Percentiles rank a stretch among this genome's conserved stretches.
Evolutionary conservation across 495 filamentous ascomycete species (phyloP).

Genomic region (Annulohypoxylon nitens): DNA sequence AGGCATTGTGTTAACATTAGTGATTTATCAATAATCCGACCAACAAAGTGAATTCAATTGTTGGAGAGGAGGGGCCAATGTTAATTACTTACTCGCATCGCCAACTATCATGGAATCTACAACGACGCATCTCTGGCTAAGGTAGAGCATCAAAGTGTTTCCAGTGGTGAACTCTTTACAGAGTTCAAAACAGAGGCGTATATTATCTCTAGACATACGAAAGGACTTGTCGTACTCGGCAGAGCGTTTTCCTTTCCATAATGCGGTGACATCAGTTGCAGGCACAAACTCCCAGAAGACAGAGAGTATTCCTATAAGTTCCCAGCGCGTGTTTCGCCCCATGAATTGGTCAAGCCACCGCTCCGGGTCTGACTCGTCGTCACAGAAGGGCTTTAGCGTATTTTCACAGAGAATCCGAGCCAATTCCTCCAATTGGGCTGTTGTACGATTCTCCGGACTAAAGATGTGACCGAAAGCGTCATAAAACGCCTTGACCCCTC

Average conservation of each 20-base stretch:
- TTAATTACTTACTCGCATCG: slow-evolving; percentile 62
- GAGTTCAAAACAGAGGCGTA: slow-evolving; percentile 61
- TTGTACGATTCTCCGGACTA: slow-evolving; percentile 4
- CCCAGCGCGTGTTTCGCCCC: slow-evolving; percentile 69
- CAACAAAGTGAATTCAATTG: neutral
- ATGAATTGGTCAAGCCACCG: slow-evolving; percentile 57
- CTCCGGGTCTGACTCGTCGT: slow-evolving; percentile 55
- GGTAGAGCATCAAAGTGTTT: slow-evolving; percentile 63
- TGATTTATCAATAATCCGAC: too few species aligned
- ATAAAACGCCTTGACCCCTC: slow-evolving; percentile 31
- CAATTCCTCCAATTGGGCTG: slow-evolving; percentile 38
- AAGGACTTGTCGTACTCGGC: slow-evolving; percentile 42
- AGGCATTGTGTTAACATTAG: neutral
- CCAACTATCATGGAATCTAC: slow-evolving; percentile 63
- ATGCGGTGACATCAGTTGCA: slow-evolving; percentile 3
- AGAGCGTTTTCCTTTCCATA: slow-evolving; percentile 26
- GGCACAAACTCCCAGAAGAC: slow-evolving; percentile 55
- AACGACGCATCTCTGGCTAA: slow-evolving; percentile 60
- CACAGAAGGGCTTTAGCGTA: slow-evolving; percentile 39
- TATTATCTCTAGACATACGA: slow-evolving; percentile 57
- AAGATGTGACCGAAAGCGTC: slow-evolving; percentile 43
- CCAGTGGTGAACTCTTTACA: slow-evolving; percentile 61
- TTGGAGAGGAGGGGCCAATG: neutral
- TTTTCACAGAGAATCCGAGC: slow-evolving; percentile 46
- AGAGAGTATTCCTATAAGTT: slow-evolving; percentile 68